A percentile compares a stretch with the other conserved stretches of the same genome.
phyloP scores from a whole-genome alignment of 2,329 filamentous ascomycete genomes.

The Aspergillus fijiensis region DNA sequence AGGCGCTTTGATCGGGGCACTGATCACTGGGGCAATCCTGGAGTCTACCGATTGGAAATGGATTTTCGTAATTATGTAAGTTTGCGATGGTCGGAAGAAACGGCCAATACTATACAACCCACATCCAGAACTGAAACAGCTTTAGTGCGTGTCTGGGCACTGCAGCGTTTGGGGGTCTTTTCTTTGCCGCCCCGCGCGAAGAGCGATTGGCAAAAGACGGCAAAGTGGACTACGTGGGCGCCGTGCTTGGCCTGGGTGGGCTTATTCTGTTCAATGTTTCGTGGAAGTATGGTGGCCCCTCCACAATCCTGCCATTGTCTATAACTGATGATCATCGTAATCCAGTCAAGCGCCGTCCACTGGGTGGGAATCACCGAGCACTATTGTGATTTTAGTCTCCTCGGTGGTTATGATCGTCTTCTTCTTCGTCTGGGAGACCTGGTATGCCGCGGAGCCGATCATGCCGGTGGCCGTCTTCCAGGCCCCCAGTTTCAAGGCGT shows the following conservation, averaged over 20 bases:
- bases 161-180: constrained; percentile 31
- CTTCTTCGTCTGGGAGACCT: constrained; percentile 46
- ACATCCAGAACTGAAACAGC: not conserved
- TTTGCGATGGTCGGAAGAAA: not conserved
- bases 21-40: constrained; percentile 44
- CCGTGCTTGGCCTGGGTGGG: constrained; percentile 39
- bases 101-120: no score
- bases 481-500: constrained; percentile 45
- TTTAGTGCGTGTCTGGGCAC: constrained; percentile 22
- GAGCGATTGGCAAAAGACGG: constrained; percentile 22
- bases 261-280: constrained; percentile 53
- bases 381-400: constrained; percentile 41
- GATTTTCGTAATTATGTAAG: constrained; percentile 44
- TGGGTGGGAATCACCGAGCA: constrained; percentile 48
- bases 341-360: constrained; percentile 46
- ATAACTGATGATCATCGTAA: not conserved
- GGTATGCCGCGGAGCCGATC: constrained; percentile 43
- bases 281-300: constrained; percentile 47
- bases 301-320: not conserved
- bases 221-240: constrained; percentile 44
- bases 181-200: no score
- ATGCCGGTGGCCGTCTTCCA: constrained; percentile 49
- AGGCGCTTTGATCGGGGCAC: constrained; percentile 46
- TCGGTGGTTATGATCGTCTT: constrained; percentile 35
- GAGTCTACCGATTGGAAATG: constrained; percentile 41